A percentile compares a stretch with the other conserved stretches of the same genome.
These are phyloP conservation scores for Fusarium falciforme DNA, from an alignment of 2,329 filamentous ascomycete genomes.

Conservation along the genomic window DNA sequence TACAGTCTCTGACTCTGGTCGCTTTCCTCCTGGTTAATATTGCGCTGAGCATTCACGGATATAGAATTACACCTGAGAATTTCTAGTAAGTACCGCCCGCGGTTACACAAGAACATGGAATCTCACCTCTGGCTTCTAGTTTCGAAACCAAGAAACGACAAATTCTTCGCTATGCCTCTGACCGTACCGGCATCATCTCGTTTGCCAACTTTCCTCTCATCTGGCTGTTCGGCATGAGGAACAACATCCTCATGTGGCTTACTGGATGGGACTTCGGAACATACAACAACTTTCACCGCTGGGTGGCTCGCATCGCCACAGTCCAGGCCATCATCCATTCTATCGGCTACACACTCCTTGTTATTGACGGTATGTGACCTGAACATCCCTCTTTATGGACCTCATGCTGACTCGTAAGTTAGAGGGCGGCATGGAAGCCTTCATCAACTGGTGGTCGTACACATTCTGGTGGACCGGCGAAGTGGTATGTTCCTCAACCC, in stretches of 20 bases:
- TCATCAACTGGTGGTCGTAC: slow-evolving; percentile 51
- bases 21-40: slow-evolving; percentile 54
- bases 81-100: slow-evolving; percentile 49
- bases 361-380: slow-evolving; percentile 48
- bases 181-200: slow-evolving; percentile 72
- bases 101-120: rapidly evolving
- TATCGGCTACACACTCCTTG: slow-evolving; percentile 64
- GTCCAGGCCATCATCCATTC: slow-evolving; percentile 73
- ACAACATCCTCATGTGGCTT: slow-evolving; percentile 73
- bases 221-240: slow-evolving; percentile 75
- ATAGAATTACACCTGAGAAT: slow-evolving; percentile 51
- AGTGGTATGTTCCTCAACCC: slow-evolving; percentile 48
- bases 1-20: slow-evolving; percentile 56
- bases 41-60: slow-evolving; percentile 51
- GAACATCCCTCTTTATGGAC: rapidly evolving
- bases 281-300: slow-evolving; percentile 76
- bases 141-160: slow-evolving; percentile 50
- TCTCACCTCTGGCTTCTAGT: slow-evolving; percentile 39
- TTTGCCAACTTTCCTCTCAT: slow-evolving; percentile 73
- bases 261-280: slow-evolving; percentile 77
- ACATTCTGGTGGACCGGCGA: slow-evolving; percentile 64
- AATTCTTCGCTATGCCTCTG: slow-evolving; percentile 66
- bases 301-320: slow-evolving; percentile 71
- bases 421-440: slow-evolving; percentile 54
- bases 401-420: neutral